Percentiles rank a stretch among this genome's conserved stretches.
Evolutionary conservation across 306 rosid genomes (phyloP).

Genomic region (Fragaria vesca): DNA sequence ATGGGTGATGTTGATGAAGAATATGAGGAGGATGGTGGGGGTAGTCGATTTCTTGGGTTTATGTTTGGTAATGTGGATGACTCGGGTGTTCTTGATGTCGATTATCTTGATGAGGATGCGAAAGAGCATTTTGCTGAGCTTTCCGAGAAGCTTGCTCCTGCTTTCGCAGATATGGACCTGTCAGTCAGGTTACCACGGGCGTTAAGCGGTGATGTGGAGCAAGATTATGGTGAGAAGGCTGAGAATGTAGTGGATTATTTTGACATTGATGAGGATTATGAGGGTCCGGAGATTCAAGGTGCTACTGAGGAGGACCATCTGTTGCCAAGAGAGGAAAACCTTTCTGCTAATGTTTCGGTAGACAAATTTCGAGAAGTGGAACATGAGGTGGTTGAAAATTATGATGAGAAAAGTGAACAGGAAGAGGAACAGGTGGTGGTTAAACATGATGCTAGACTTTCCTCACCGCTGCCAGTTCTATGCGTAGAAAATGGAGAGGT

Average conservation of each 20-base stretch:
- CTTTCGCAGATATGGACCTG: constrained; percentile 61
- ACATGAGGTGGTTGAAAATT: constrained; percentile 63
- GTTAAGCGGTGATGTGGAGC: constrained; percentile 51
- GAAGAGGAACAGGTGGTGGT: constrained; percentile 42
- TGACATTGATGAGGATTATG: constrained; percentile 84
- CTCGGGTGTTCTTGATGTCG: constrained; percentile 87
- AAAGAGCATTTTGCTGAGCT: constrained; percentile 86
- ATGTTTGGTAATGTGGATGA: constrained; percentile 96
- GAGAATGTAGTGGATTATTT: constrained; percentile 85
- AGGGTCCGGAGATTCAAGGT: constrained; percentile 17
- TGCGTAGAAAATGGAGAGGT: constrained; percentile 68
- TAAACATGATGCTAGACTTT: constrained; percentile 12
- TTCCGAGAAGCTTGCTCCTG: constrained; percentile 80
- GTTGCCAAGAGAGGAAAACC: constrained; percentile 62
- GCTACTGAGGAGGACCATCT: constrained; percentile 72
- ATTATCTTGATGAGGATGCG: constrained; percentile 96
- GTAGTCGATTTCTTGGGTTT: constrained; percentile 76
- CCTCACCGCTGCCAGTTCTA: constrained; percentile 64
- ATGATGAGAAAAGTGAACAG: constrained; percentile 72
- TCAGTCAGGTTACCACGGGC: constrained; percentile 29
- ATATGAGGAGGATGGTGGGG: constrained; percentile 69
- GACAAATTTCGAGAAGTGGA: constrained; percentile 4
- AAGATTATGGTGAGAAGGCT: constrained; percentile 79
- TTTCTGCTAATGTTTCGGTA: constrained; percentile 50
- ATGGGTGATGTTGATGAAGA: constrained; percentile 91